Evolutionary conservation across 208 protist genomes (phyloP).

Genomic region (Histomonas meleagridis): DNA sequence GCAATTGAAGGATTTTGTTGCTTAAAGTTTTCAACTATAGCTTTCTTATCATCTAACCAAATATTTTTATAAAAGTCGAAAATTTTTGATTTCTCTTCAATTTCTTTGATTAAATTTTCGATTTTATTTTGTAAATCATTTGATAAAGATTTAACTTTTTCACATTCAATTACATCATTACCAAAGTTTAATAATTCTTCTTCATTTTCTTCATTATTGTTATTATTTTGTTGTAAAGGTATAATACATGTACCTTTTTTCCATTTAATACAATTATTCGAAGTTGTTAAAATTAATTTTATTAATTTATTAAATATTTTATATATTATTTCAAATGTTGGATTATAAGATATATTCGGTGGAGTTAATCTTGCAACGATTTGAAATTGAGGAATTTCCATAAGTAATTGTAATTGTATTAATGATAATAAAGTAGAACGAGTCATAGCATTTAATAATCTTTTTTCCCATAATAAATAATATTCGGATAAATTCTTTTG

Average conservation of each 20-base stretch:
- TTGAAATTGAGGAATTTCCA: not conserved
- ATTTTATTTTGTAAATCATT: not conserved
- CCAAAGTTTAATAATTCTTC: not conserved
- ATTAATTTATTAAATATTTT: slow-evolving; percentile 21
- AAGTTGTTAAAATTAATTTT: not conserved
- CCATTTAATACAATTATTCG: not conserved
- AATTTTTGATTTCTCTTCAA: not conserved
- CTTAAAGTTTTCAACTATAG: slow-evolving; percentile 34
- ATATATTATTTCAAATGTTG: slow-evolving; percentile 37
- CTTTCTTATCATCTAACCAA: slow-evolving; percentile 38
- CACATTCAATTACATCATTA: not conserved
- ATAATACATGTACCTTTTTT: slow-evolving; percentile 34
- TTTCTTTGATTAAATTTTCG: not conserved
- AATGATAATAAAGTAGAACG: not conserved
- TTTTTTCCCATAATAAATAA: slow-evolving; percentile 17
- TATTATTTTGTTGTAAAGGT: not conserved
- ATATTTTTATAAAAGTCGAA: slow-evolving; percentile 14
- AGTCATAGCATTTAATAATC: slow-evolving; percentile 14
- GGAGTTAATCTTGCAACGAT: slow-evolving; percentile 5
- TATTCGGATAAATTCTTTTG: slow-evolving; percentile 9
- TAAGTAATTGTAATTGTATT: not conserved
- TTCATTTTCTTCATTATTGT: not conserved
- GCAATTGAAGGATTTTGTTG: slow-evolving; percentile 28
- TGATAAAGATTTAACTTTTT: not conserved
- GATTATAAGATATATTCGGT: slow-evolving; percentile 41